Evolutionary conservation across 306 rosid genomes (phyloP), one percentile per base, ranked within the genome.

Genomic region (Hippophae rhamnoides): DNA sequence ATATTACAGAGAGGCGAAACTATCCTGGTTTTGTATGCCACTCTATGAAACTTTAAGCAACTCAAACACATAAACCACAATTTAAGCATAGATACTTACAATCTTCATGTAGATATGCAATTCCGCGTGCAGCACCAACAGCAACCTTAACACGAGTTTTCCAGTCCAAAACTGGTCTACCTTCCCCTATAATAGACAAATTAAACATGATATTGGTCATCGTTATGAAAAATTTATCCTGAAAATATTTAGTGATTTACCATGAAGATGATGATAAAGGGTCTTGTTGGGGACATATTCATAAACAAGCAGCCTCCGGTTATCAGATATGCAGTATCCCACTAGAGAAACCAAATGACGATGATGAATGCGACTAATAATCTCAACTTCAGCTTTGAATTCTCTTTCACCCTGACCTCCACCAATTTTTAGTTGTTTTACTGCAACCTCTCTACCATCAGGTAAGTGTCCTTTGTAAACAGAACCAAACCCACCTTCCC

Each of bases 91-190:
- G 66, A 47, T 52, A 68, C 66, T 79, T 85, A 92, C 98, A 92
- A 71, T 87, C 98, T 77, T 92, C 98, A 72, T 92, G 96, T 63
- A 92, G 98, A 78, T 92, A 92, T 7, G 95, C 86, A 25, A 92
- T 71, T 72, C 98, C 98, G 56, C 93, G 95, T 67, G 96, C 93
- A 64, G 98, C 86, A 62, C 98, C 96, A 63, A 84, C 83, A 48
- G 96, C 98, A 47, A 87, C 76, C 76, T 75, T 92, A 47, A 83
- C 75, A 63, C 96, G 98, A 54, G 55, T 85, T 66, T 63, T 71
- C 98, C 98, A 92, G 58, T 79, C 84, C 60, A 92, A 52, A 72
- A 80, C 89, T 0, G 78, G 88, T 69, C 59, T 65, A 57, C 72
- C 83, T 65, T 69, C 76, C 50, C 72, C 96, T 90, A 72, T 53